Evolutionary conservation across 2,329 filamentous ascomycete genomes (phyloP), one percentile per base, ranked within the genome.

Genomic region (Ophiocordyceps camponoti-leonardi): DNA sequence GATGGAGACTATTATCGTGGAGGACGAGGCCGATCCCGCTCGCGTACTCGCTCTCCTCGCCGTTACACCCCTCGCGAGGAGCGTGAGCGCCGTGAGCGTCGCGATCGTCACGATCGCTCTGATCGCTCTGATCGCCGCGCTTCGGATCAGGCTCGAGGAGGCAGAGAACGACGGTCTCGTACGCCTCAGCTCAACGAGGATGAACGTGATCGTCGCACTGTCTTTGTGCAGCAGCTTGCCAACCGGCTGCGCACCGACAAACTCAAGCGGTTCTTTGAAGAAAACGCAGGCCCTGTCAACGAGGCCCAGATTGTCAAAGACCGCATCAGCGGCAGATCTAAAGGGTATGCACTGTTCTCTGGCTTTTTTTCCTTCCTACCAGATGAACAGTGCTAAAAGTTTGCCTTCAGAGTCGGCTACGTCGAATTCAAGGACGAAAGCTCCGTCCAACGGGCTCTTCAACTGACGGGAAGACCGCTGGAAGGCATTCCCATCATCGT

Each of bases 251-350:
- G 90, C 55, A 94, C 86, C 46, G 87, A 86, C 58, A 87, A 96
- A 63, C 73, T 98, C 51, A 90, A 93, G 63, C 77, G 81, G 50
- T 98, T 98, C 63, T 98, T 98, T 59, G 86, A 94, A 62, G 86
- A 94, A 62, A 88, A 90, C 65, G 83, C 92, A 56, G 92, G 92
- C 51, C 81, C 85, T 37, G 92, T 98, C 46, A 93, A 92, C 56
- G 92, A 96, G 63, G 92, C 92, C 44, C 92, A 96, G 68, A 98
- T 98, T 58, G 92, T 98, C 45, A 96, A 96, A 66, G 92, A 98
- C 57, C 79, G 92, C 50, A 88, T 98, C 51, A 95, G 87, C 67
- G 86, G 87, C 56, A 85, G 92, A 66, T 95, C 88, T 50, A 98
- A 98, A 73, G 92, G 92, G 90, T 94, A 72, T 59, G 83, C 13